A percentile compares a stretch with the other conserved stretches of the same genome.
phyloP scores from a whole-genome alignment of 257 asterid genomes.

The Forsythia suspensa region DNA sequence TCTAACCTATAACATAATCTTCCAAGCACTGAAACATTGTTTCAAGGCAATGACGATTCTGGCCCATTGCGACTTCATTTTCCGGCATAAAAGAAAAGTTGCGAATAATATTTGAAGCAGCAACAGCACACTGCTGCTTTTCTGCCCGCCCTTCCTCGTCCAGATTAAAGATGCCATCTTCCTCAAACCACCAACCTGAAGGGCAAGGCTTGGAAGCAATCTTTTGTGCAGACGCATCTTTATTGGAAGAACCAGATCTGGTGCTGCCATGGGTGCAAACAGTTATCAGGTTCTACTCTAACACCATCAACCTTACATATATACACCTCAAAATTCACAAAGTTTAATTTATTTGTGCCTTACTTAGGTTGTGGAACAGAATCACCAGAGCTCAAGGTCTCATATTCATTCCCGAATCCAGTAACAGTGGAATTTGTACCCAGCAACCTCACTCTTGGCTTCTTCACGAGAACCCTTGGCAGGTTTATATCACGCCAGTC shows the following conservation, averaged over 20 bases:
- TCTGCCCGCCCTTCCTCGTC: slow-evolving; percentile 93
- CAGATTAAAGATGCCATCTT: slow-evolving; percentile 89
- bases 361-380: slow-evolving; percentile 63
- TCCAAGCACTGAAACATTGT: slow-evolving; percentile 88
- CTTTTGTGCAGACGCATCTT: slow-evolving; percentile 60
- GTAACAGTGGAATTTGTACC: slow-evolving; percentile 81
- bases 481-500: slow-evolving; percentile 98
- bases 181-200: slow-evolving; percentile 95
- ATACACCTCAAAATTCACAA: slow-evolving; percentile 9
- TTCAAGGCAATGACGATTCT: slow-evolving; percentile 90
- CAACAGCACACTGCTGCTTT: slow-evolving; percentile 91
- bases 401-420: slow-evolving; percentile 83
- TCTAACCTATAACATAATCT: slow-evolving; percentile 82
- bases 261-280: slow-evolving; percentile 35
- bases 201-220: slow-evolving; percentile 52
- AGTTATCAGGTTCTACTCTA: slow-evolving; percentile 1
- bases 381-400: slow-evolving; percentile 59
- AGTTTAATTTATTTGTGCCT: neutral
- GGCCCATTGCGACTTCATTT: slow-evolving; percentile 94
- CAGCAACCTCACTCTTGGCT: slow-evolving; percentile 68
- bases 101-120: slow-evolving; percentile 88
- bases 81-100: slow-evolving; percentile 99
- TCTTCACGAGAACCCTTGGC: slow-evolving; percentile 77
- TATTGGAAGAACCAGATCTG: slow-evolving; percentile 59
- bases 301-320: slow-evolving; percentile 7